Conservation (phyloP, 768 basidiomycete species). For the Rhizopogon sp. region DNA sequence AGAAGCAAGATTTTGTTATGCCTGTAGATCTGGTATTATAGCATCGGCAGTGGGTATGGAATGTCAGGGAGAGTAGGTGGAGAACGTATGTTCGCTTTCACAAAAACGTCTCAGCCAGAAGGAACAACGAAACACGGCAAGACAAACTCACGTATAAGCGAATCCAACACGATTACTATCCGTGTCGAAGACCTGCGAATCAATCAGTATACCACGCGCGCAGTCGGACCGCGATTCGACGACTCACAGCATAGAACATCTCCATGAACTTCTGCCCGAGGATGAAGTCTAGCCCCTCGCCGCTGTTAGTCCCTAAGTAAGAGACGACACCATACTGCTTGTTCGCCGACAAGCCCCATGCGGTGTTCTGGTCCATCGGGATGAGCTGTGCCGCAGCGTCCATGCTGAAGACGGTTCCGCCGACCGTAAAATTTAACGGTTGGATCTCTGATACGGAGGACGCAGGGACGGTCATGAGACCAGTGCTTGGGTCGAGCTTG, state of each 20-base stretch:
- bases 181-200: conserved; percentile 14
- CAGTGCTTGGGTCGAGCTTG: not conserved
- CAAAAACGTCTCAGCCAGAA: not conserved
- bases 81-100: conserved; percentile 17
- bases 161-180: conserved; percentile 16
- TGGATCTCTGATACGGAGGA: not conserved
- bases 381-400: conserved; percentile 2
- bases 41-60: too few relatives aligned
- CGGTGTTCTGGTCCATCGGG: conserved; percentile 2
- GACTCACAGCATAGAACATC: conserved; percentile 3
- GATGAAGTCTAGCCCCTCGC: conserved; percentile 1
- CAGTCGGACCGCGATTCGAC: not conserved
- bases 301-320: conserved; percentile 1
- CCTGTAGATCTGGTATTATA: too few relatives aligned
- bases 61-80: conserved; percentile 7
- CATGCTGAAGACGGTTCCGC: conserved; percentile 1
- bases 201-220: not conserved
- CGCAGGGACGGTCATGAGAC: not conserved
- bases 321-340: conserved; percentile 1
- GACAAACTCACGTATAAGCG: conserved; percentile 17
- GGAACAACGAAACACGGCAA: not conserved
- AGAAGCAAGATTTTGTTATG: too few relatives aligned
- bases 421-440: conserved; percentile 3
- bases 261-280: conserved; percentile 4
- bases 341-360: not conserved